Base-by-base conservation (phyloP, 768 basidiomycete species). In the Nidularia pulvinata region DNA sequence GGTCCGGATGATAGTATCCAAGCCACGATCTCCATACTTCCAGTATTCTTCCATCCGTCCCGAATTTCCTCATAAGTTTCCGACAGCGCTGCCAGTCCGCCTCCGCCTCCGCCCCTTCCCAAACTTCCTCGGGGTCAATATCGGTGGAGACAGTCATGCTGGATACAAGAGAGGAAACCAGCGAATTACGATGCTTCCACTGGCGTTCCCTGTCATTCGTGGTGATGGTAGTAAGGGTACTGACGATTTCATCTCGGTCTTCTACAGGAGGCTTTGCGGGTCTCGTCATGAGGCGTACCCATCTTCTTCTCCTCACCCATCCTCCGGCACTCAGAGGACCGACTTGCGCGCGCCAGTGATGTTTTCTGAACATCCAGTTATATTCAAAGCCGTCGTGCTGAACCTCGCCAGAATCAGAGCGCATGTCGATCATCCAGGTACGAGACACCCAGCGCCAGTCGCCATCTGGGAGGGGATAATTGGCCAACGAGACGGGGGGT, bases 361-460 rank as follows among this genome's bases (percentile, higher is more conserved):
- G 77, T 34, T 71, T 67, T 14, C 88, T 82, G 59, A 93, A 94
- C 55, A 74, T 65, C 83, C 87, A 91, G 64, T 91, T 93, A 69
- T 93, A 93, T 67, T 93, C 89, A 60, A 91, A 93, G 49, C 91
- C 91, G 59, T 92, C 90, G 58, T 88, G 80, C 59, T 91, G 88
- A 2, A 91, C 86, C 60, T 87, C 81, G 49, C 89, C 88, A 22
- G 73, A 72, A 59, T 89, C 84, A 32, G 84, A 81, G 42, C 87
- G 88, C 91, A 93, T 93, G 71, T 93, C 91, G 54, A 93, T 83
- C 88, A 93, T 89, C 91, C 91, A 93, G 6, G 80, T 69, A 43
- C 81, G 81, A 42, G 88, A 90, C 1, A 91, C 83, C 91, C 91
- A 93, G 49, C 71, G 79, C 91, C 91, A 93, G 19, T 77, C 80